phyloP scores from a whole-genome alignment of 495 filamentous ascomycete genomes.

The Pyrenopolyporus hunteri region DNA sequence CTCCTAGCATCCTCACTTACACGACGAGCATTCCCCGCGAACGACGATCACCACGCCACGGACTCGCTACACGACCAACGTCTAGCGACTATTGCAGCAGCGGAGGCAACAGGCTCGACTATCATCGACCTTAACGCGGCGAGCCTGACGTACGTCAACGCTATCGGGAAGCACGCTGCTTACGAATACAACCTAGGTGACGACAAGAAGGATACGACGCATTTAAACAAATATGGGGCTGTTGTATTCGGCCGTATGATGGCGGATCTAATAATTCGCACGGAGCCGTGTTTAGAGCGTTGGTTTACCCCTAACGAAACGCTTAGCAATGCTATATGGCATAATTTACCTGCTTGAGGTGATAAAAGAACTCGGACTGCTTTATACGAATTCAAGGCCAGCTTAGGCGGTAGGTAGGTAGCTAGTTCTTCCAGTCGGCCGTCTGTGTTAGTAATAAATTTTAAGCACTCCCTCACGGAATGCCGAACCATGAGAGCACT shows the following conservation, averaged over 20 bases:
- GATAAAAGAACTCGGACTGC: neutral
- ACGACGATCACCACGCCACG: slow-evolving; percentile 42
- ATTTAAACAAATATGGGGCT: slow-evolving; percentile 52
- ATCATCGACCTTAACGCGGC: slow-evolving; percentile 55
- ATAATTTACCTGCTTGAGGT: slow-evolving; percentile 41
- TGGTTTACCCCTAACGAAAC: slow-evolving; percentile 41
- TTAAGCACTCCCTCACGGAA: slow-evolving; percentile 3
- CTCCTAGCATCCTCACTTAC: slow-evolving; percentile 52
- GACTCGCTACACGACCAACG: slow-evolving; percentile 50
- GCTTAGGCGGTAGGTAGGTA: too few relatives aligned
- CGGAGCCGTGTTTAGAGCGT: slow-evolving; percentile 26
- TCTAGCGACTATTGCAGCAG: slow-evolving; percentile 49
- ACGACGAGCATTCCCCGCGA: slow-evolving; percentile 47
- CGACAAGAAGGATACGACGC: slow-evolving; percentile 50
- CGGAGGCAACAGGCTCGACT: slow-evolving; percentile 26
- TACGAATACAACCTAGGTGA: slow-evolving; percentile 48
- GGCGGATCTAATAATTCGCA: slow-evolving; percentile 45
- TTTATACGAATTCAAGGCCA: slow-evolving; percentile 5
- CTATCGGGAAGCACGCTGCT: slow-evolving; percentile 50
- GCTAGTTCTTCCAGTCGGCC: neutral
- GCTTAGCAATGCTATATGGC: slow-evolving; percentile 41
- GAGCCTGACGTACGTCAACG: slow-evolving; percentile 51
- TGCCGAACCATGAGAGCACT: neutral
- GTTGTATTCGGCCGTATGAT: slow-evolving; percentile 57
- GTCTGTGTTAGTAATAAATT: neutral